Conservation (phyloP, 2,329 filamentous ascomycete species). For the Tolypocladium album region DNA sequence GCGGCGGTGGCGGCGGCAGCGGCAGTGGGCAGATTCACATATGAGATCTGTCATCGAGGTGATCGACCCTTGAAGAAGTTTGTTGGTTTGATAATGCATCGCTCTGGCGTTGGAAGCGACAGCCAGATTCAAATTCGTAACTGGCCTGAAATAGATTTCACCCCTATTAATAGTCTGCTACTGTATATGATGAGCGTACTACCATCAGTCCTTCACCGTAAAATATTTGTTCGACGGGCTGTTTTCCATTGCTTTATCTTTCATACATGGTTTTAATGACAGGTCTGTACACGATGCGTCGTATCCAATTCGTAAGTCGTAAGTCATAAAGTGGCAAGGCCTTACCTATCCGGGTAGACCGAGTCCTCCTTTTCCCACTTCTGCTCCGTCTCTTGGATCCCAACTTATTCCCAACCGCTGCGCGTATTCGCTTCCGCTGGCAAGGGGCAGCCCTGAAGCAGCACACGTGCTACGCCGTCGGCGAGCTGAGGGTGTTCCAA, state of each 20-base stretch:
- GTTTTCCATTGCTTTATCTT: not conserved
- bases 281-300: not conserved
- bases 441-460: not conserved
- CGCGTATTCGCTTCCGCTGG: not conserved
- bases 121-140: not conserved
- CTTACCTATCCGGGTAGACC: not conserved
- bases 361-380: not conserved
- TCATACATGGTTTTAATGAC: not conserved
- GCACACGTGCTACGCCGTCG: slow-evolving; percentile 6
- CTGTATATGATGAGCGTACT: no score
- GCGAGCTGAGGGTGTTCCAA: slow-evolving; percentile 32
- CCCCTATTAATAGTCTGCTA: not conserved
- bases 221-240: not conserved
- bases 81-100: not conserved
- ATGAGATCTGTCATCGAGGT: not conserved
- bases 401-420: not conserved
- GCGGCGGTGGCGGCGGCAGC: slow-evolving; percentile 26
- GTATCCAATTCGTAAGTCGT: slow-evolving; percentile 2
- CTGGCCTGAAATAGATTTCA: not conserved
- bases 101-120: not conserved
- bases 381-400: no score
- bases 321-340: slow-evolving; percentile 1
- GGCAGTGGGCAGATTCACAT: slow-evolving; percentile 8
- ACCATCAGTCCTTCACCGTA: not conserved
- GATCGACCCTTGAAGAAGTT: not conserved